Conservation (phyloP, 1,139 yeast genomes). For the Williopsis jadinii region DNA sequence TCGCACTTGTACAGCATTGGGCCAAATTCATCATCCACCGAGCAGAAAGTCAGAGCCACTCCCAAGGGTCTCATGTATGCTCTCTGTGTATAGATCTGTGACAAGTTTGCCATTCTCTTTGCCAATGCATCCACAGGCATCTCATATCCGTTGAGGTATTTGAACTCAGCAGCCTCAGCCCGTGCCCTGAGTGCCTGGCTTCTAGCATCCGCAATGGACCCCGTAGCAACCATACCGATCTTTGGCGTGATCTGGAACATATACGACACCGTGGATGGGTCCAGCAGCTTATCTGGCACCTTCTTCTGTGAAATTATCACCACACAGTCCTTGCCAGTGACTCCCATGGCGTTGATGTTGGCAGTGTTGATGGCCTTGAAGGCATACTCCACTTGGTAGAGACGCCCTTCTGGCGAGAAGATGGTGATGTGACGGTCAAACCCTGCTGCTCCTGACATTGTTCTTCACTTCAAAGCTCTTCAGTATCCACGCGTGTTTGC, state of each 20-base stretch:
- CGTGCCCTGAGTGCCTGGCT: conserved; percentile 87
- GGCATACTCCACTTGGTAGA: conserved; percentile 96
- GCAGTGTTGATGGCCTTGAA: conserved; percentile 95
- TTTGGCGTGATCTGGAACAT: conserved; percentile 75
- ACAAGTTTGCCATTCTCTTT: conserved; percentile 89
- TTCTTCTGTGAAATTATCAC: conserved; percentile 91
- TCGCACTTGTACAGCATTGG: conserved; percentile 92
- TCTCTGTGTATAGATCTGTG: conserved; percentile 93
- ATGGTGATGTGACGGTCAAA: conserved; percentile 98
- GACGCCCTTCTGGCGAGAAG: conserved; percentile 96
- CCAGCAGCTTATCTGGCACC: conserved; percentile 90
- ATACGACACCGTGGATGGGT: conserved; percentile 77
- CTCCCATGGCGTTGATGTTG: conserved; percentile 81
- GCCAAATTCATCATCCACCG: conserved; percentile 83
- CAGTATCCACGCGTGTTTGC: neutral
- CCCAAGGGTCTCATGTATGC: conserved; percentile 99
- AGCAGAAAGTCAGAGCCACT: conserved; percentile 81
- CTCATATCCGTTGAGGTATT: conserved; percentile 91
- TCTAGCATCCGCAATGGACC: conserved; percentile 95
- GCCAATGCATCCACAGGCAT: conserved; percentile 95
- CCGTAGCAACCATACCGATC: conserved; percentile 90
- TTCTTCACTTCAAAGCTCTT: neutral
- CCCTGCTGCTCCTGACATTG: conserved; percentile 51
- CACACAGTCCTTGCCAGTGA: conserved; percentile 83
- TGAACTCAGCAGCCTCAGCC: conserved; percentile 89